phyloP scores from a whole-genome alignment of 2,329 filamentous ascomycete species.

The Arthrobotrys conoides region DNA sequence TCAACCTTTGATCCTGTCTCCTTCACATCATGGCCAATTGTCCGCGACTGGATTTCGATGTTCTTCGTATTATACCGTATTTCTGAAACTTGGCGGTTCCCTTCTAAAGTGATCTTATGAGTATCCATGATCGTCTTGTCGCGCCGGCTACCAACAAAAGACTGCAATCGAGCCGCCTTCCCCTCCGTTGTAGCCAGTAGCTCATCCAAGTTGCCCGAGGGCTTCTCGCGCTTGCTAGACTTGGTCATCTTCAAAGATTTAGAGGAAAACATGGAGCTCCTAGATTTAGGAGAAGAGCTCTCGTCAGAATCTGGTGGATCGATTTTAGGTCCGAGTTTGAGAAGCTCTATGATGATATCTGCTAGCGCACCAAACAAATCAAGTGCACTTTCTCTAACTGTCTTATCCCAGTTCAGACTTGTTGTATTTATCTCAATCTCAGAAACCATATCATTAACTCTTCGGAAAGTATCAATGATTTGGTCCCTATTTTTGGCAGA shows the following conservation, averaged over 20 bases:
- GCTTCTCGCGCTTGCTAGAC: neutral
- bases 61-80: constrained; percentile 13
- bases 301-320: neutral
- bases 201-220: constrained; percentile 2
- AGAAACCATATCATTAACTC: constrained; percentile 1
- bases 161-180: constrained; percentile 1
- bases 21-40: neutral
- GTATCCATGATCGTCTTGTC: constrained; percentile 19
- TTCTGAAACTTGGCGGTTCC: neutral
- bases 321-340: neutral
- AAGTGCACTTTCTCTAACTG: neutral
- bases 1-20: neutral
- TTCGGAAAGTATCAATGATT: neutral
- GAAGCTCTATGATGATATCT: constrained; percentile 14
- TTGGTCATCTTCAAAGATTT: neutral
- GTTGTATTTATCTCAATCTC: constrained; percentile 8
- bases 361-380: constrained; percentile 8
- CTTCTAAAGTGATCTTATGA: neutral
- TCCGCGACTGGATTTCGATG: constrained; percentile 1
- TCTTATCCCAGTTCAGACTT: constrained; percentile 7
- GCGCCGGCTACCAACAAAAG: constrained; percentile 1
- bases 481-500: constrained; percentile 18
- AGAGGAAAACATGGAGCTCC: constrained; percentile 1
- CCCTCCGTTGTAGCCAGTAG: neutral
- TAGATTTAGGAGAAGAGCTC: constrained; percentile 6